Evolutionary conservation across 1,284 basidiomycete genomes (phyloP).

Genomic region (Heterobasidion occidentale): DNA sequence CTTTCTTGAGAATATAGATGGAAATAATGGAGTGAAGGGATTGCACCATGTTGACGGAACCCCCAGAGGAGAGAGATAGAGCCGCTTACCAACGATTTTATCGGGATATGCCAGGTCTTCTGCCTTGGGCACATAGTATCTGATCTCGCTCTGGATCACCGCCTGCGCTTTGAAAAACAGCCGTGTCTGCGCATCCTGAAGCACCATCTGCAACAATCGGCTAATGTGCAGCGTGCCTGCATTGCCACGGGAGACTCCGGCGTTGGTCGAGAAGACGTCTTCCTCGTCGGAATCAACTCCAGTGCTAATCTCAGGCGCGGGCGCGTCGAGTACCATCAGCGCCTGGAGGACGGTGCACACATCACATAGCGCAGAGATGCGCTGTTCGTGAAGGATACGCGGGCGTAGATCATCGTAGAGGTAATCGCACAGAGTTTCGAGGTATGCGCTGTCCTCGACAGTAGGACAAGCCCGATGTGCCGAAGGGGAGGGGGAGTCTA

Average conservation of each 20-base stretch:
- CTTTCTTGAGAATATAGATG: too few species aligned
- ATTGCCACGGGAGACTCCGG: background rate
- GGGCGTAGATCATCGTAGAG: conserved; percentile 91
- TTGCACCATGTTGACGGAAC: too few species aligned
- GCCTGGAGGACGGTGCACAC: conserved; percentile 92
- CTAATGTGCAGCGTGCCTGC: conserved; percentile 45
- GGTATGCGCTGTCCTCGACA: conserved; percentile 53
- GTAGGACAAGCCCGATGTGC: background rate
- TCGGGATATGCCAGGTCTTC: conserved; percentile 84
- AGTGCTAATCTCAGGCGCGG: conserved; percentile 21
- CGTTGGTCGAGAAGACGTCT: conserved; percentile 32
- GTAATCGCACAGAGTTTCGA: conserved; percentile 86
- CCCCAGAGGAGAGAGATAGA: too few species aligned
- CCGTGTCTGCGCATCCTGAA: conserved; percentile 91
- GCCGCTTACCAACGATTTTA: conserved; percentile 52
- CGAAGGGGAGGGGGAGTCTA: background rate
- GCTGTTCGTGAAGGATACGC: conserved; percentile 85
- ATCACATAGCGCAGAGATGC: conserved; percentile 80
- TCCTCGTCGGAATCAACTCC: conserved; percentile 30
- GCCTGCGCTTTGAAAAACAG: conserved; percentile 92
- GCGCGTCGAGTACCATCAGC: conserved; percentile 82
- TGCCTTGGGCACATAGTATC: conserved; percentile 68
- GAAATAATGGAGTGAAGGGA: too few species aligned
- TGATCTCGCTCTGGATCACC: conserved; percentile 80
- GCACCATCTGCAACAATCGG: conserved; percentile 76